Conservation (phyloP, 352 stramenopile genomes). For the Pythium phragmitis region DNA sequence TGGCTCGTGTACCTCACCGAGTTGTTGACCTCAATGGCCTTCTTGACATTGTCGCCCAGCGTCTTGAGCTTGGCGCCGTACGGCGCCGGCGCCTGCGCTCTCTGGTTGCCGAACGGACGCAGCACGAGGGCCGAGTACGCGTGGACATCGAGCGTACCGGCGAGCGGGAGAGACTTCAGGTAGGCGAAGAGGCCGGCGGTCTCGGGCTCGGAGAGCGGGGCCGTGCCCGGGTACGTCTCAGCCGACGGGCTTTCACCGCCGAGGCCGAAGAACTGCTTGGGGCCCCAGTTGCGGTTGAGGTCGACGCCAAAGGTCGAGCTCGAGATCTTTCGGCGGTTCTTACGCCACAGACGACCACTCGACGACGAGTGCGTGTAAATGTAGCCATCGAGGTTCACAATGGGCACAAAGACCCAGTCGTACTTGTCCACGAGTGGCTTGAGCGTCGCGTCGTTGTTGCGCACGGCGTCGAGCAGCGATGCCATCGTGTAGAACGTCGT, state of each 20-base stretch:
- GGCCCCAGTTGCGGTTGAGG: conserved; percentile 39
- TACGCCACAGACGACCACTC: conserved; percentile 32
- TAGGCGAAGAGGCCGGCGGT: conserved; percentile 30
- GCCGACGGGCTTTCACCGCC: conserved; percentile 17
- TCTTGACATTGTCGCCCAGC: conserved; percentile 29
- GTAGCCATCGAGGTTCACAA: conserved; percentile 38
- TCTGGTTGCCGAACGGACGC: conserved; percentile 32
- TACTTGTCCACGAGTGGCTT: conserved; percentile 29
- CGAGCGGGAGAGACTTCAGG: conserved; percentile 30
- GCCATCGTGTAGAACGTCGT: conserved; percentile 33
- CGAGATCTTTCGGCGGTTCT: conserved; percentile 30
- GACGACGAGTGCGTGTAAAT: conserved; percentile 26
- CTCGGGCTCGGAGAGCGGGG: conserved; percentile 34
- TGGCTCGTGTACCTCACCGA: conserved; percentile 26
- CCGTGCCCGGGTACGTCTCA: conserved; percentile 31
- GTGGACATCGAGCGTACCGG: conserved; percentile 32
- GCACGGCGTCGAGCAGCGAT: conserved; percentile 27
- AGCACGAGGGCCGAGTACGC: conserved; percentile 32
- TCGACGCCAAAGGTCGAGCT: conserved; percentile 29
- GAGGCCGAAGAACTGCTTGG: conserved; percentile 26
- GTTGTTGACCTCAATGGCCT: conserved; percentile 29
- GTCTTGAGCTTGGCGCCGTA: conserved; percentile 31
- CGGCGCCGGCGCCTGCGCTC: conserved; percentile 16
- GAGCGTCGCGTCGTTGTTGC: conserved; percentile 26
- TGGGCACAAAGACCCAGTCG: conserved; percentile 38